phyloP scores from a whole-genome alignment of 164 flowering plant genomes.

The Tetrastigma voinierianum region DNA sequence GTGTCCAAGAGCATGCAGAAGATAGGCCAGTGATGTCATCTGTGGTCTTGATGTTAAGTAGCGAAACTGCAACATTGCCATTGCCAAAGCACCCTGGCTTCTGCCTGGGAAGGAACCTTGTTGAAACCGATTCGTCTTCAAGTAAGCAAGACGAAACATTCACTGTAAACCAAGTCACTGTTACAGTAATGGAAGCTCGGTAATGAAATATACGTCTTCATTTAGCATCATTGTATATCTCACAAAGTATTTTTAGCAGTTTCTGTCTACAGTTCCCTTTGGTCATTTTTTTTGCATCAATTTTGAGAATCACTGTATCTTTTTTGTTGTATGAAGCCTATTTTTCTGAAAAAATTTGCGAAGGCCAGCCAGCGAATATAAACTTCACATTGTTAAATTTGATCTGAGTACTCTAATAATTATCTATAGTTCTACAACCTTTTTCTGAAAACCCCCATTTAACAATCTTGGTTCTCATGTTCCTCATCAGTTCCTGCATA shows the following conservation, averaged over 20 bases:
- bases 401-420: no score
- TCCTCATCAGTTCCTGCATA: no score
- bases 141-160: slow-evolving; percentile 29
- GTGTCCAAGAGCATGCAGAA: slow-evolving; percentile 50
- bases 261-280: neutral
- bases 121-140: slow-evolving; percentile 33
- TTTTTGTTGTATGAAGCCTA: no score
- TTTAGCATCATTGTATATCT: slow-evolving; percentile 1
- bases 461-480: no score
- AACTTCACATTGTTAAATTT: no score
- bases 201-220: slow-evolving; percentile 3
- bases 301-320: no score
- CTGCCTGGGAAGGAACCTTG: slow-evolving; percentile 31
- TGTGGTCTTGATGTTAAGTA: slow-evolving; percentile 43
- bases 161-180: slow-evolving; percentile 41
- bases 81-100: slow-evolving; percentile 44
- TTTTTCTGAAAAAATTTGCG: no score
- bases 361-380: no score
- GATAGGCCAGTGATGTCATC: slow-evolving; percentile 49
- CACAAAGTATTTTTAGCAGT: neutral
- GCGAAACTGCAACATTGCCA: slow-evolving; percentile 34
- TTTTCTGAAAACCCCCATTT: no score
- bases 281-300: neutral
- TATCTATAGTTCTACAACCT: no score
- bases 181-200: slow-evolving; percentile 32